Percentiles rank a stretch among this genome's conserved stretches.
Evolutionary conservation across 2,329 filamentous ascomycete genomes (phyloP).

Genomic region (Aspergillus viridinutans): DNA sequence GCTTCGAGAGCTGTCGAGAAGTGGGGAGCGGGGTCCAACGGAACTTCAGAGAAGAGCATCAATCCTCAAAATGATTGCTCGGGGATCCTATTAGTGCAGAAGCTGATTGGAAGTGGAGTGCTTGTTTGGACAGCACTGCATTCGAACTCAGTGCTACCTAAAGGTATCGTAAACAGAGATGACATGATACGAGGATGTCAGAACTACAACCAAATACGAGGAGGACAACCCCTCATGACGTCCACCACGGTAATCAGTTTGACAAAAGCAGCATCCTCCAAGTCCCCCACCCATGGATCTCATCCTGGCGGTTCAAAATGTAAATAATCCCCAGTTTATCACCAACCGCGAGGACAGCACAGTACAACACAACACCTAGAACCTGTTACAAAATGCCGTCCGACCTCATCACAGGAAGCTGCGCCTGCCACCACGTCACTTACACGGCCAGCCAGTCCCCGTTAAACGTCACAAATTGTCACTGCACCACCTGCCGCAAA

Average conservation of each 20-base stretch:
- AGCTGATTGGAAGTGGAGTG: not conserved
- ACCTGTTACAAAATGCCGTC: not conserved
- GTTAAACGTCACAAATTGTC: slow-evolving; percentile 38
- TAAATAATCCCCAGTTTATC: not conserved
- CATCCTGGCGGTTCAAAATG: too few species aligned
- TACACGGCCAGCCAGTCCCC: slow-evolving; percentile 39
- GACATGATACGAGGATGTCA: not conserved
- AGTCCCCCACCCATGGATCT: too few species aligned
- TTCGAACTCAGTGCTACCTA: not conserved
- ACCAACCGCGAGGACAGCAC: not conserved
- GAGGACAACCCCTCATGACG: not conserved
- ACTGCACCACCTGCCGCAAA: slow-evolving; percentile 49
- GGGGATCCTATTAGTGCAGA: not conserved
- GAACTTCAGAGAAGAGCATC: not conserved
- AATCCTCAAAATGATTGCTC: not conserved
- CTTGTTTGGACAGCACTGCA: not conserved
- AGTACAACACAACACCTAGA: not conserved
- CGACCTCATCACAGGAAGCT: slow-evolving; percentile 31
- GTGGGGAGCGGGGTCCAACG: not conserved
- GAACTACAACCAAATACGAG: not conserved
- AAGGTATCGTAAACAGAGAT: not conserved
- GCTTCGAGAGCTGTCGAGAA: not conserved
- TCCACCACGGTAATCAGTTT: not conserved
- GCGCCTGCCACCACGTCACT: slow-evolving; percentile 41
- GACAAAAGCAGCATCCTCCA: too few species aligned